Evolutionary conservation across 306 rosid genomes (phyloP).

Genomic region (Pachyrhizus erosus): DNA sequence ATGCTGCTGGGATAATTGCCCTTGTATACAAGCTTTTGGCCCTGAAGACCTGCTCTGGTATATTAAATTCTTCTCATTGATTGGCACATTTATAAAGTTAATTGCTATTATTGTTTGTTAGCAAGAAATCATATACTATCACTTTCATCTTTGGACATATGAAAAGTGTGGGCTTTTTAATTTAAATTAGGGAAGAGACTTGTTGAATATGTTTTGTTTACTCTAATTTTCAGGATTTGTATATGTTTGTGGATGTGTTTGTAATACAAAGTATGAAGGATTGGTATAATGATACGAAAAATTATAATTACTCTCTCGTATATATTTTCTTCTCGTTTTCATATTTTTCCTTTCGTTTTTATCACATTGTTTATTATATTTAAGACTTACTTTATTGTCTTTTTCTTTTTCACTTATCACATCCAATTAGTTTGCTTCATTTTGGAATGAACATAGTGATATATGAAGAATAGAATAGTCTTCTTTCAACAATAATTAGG

Average conservation of each 20-base stretch:
- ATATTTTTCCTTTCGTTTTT: not conserved
- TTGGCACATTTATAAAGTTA: not conserved
- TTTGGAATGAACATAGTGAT: not conserved
- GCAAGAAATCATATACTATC: not conserved
- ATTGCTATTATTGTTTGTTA: not conserved
- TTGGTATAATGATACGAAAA: not conserved
- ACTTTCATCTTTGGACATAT: not conserved
- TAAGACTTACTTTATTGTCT: too few species aligned
- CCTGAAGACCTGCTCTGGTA: conserved; percentile 84
- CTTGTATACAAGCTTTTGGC: conserved; percentile 75
- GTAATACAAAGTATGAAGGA: not conserved
- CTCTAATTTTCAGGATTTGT: not conserved
- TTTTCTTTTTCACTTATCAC: too few species aligned
- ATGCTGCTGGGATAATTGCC: conserved; percentile 59
- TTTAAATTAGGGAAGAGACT: not conserved
- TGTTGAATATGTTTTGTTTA: too few species aligned
- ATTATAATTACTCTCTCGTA: not conserved
- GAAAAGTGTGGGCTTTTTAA: not conserved
- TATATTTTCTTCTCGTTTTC: not conserved
- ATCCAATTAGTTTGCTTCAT: too few species aligned
- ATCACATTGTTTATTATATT: not conserved
- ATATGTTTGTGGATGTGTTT: not conserved
- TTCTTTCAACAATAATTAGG: not conserved
- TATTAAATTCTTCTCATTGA: not conserved
- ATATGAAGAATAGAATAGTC: not conserved